A percentile compares a stretch with the other conserved stretches of the same genome.
phyloP scores from a whole-genome alignment of 2,329 filamentous ascomycete genomes.

The Beauveria pseudobassiana region DNA sequence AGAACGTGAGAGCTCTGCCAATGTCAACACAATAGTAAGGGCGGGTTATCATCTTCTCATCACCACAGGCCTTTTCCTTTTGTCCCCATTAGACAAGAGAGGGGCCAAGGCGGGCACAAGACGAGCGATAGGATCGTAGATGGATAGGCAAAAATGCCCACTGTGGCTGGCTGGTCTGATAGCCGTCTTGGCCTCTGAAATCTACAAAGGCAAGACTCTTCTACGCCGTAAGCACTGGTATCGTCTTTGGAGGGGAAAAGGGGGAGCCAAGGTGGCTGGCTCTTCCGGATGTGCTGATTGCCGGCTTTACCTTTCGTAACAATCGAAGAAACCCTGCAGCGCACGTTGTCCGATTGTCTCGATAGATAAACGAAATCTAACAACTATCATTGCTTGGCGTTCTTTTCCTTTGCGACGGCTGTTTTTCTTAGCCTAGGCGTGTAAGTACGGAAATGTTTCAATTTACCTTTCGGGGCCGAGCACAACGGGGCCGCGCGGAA shows the following conservation, averaged over 20 bases:
- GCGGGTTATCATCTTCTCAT: too few species aligned
- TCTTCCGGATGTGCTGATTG: not conserved
- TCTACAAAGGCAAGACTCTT: not conserved
- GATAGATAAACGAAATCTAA: not conserved
- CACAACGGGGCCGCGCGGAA: too few species aligned
- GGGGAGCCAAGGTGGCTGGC: not conserved
- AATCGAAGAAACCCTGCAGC: not conserved
- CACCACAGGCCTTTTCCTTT: not conserved
- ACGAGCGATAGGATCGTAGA: not conserved
- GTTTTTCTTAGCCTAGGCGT: not conserved
- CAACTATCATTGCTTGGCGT: not conserved
- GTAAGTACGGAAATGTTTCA: not conserved
- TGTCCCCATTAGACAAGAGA: not conserved
- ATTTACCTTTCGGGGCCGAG: not conserved
- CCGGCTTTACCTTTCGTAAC: not conserved
- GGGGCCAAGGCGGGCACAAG: not conserved
- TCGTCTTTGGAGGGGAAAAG: not conserved
- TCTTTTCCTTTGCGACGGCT: not conserved
- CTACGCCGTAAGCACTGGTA: slow-evolving; percentile 1
- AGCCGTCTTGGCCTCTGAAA: not conserved
- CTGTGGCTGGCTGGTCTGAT: slow-evolving; percentile 1
- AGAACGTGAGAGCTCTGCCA: too few species aligned
- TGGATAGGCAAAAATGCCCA: not conserved
- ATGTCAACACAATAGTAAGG: too few species aligned
- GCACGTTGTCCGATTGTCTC: not conserved